phyloP scores from a whole-genome alignment of 2,329 filamentous ascomycete species.

The Venturia oleaginea region DNA sequence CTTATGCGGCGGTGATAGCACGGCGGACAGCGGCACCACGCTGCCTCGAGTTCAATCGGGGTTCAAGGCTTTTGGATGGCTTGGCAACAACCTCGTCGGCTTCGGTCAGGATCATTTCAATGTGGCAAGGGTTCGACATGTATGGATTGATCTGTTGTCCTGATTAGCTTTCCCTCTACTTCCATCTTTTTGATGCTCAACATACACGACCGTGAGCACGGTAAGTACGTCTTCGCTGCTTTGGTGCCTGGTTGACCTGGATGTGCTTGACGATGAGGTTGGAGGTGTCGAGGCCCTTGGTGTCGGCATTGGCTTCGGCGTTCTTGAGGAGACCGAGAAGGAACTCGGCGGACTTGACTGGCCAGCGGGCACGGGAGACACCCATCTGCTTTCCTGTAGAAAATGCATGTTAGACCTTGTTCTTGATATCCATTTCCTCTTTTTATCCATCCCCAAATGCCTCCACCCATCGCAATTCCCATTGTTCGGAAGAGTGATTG shows the following conservation, averaged over 20 bases:
- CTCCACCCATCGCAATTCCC: constrained; percentile 14
- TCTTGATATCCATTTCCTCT: neutral
- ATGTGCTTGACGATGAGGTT: constrained; percentile 99
- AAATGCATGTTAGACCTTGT: neutral
- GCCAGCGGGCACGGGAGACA: constrained; percentile 97
- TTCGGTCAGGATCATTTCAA: constrained; percentile 99
- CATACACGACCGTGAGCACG: constrained; percentile 99
- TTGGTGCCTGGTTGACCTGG: constrained; percentile 99
- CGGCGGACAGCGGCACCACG: constrained; percentile 60
- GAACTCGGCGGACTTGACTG: constrained; percentile 98
- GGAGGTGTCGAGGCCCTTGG: constrained; percentile 61
- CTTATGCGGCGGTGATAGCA: constrained; percentile 41
- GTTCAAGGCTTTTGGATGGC: constrained; percentile 55
- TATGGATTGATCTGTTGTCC: constrained; percentile 88
- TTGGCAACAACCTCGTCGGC: constrained; percentile 93
- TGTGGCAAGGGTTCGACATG: constrained; percentile 99
- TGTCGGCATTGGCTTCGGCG: constrained; percentile 37
- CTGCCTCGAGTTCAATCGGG: constrained; percentile 82
- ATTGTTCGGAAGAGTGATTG: neutral
- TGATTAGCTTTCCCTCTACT: constrained; percentile 5
- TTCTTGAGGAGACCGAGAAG: constrained; percentile 76
- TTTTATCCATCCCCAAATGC: constrained; percentile 2
- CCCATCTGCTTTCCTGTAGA: constrained; percentile 90
- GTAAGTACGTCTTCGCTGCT: constrained; percentile 98
- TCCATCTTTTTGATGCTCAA: constrained; percentile 25